A percentile compares a stretch with the other conserved stretches of the same genome.
phyloP scores from a whole-genome alignment of 2,329 filamentous ascomycete species.

The Coleophoma cylindrospora region DNA sequence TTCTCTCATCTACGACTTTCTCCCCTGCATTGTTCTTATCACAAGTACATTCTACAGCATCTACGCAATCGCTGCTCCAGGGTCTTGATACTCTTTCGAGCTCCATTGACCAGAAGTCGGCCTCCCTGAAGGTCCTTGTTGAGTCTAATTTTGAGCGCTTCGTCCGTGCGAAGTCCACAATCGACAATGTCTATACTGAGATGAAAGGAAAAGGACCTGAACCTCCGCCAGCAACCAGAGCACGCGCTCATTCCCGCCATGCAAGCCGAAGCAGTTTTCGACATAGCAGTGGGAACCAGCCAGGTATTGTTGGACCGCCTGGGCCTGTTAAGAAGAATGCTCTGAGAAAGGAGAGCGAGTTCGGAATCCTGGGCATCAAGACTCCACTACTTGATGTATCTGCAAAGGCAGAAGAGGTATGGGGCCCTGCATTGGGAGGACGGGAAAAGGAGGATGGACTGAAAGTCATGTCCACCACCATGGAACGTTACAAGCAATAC shows the following conservation, averaged over 20 bases:
- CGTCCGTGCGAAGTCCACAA: conserved; percentile 93
- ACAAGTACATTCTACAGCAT: conserved; percentile 81
- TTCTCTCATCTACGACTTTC: conserved; percentile 93
- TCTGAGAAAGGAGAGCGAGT: conserved; percentile 86
- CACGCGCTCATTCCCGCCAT: conserved; percentile 27
- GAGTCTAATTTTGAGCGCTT: conserved; percentile 99
- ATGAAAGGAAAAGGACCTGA: conserved; percentile 75
- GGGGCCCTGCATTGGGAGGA: conserved; percentile 89
- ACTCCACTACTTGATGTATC: conserved; percentile 82
- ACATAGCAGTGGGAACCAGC: conserved; percentile 31
- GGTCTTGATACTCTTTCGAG: conserved; percentile 82
- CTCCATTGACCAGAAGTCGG: conserved; percentile 97
- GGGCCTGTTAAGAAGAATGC: conserved; percentile 81
- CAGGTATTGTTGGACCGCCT: conserved; percentile 20
- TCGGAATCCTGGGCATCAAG: conserved; percentile 84
- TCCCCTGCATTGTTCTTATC: conserved; percentile 88
- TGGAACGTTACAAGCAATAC: conserved; percentile 76
- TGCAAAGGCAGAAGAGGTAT: conserved; percentile 93
- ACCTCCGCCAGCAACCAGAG: conserved; percentile 34
- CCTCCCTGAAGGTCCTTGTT: conserved; percentile 90
- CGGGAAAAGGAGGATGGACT: conserved; percentile 86
- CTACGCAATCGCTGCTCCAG: conserved; percentile 72
- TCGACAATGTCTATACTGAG: conserved; percentile 97
- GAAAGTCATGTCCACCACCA: conserved; percentile 67
- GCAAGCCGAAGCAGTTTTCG: conserved; percentile 30